Evolutionary conservation across 768 basidiomycete genomes (phyloP), one percentile per base, ranked within the genome.

Genomic region (Suillus brevipes): DNA sequence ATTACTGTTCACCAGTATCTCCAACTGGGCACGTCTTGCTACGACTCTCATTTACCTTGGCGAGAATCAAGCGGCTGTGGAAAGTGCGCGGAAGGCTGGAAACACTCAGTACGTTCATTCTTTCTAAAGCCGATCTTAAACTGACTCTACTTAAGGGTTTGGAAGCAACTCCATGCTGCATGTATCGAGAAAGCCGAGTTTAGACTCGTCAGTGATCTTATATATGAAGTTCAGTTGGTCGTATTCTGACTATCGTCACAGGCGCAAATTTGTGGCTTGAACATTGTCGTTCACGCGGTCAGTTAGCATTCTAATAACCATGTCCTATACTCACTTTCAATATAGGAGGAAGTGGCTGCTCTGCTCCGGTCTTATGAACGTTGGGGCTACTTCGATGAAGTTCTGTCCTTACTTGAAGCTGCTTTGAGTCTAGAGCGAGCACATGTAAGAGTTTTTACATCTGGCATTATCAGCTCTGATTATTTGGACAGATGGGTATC

Each of bases 131-230:
- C 14, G 60, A 6, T 37, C 47, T 55, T 34, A 59, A 66, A 38
- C 60, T 73, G 53, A 72, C 66, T 50, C 34, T 53, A 34, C 23
- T 34, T 34, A 63, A 94, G 92, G 80, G 97, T 99, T n/a, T 99
- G 97, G 97, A 99, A 98, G 78, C 97, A 99, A 76, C 97, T 99
- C 60, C 97, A 99, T 70, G 92, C 95, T 28, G 97, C 97, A 47
- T 99, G 97, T 79, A 90, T 99, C 64, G 97, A 97, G 81, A 99
- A 99, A 83, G 81, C 85, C 62, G 97, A 99, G 75, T 99, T 99
- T 87, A 91, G 95, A 65, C 77, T 99, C 77, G 89, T 88, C 61
- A 31, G 83, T 78, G 12, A 49, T 37, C 31, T 65, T 53, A n/a
- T n/a, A 9, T 47, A 20, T 25, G 40, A 25, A 49, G 1, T 16